Evolutionary conservation across 352 stramenopile genomes (phyloP).

Genomic region (Globisporangium ultimum): DNA sequence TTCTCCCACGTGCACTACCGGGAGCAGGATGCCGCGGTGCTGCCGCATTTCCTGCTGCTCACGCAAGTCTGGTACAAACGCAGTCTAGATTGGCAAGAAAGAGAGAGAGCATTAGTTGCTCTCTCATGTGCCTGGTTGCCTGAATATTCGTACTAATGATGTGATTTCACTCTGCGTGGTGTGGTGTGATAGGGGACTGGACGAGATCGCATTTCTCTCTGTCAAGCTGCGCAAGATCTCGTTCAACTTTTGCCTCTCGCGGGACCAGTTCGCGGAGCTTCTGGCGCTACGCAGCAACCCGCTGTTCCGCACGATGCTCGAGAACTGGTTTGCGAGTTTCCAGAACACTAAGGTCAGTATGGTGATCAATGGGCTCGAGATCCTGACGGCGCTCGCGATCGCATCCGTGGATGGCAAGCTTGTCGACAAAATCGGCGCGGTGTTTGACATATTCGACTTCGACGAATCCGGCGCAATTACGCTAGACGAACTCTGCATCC

Average conservation of each 20-base stretch:
- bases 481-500: conserved; percentile 70
- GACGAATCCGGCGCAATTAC: conserved; percentile 62
- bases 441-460: conserved; percentile 81
- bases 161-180: background rate
- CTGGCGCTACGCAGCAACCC: conserved; percentile 51
- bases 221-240: conserved; percentile 45
- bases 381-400: conserved; percentile 58
- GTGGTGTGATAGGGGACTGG: conserved; percentile 30
- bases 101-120: no score
- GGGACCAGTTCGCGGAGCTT: conserved; percentile 63
- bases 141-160: no score
- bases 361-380: conserved; percentile 66
- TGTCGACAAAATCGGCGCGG: conserved; percentile 48
- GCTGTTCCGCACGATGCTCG: conserved; percentile 52
- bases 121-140: no score
- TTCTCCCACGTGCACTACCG: conserved; percentile 79
- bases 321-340: conserved; percentile 60
- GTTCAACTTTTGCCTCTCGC: conserved; percentile 76
- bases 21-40: conserved; percentile 57
- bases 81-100: no score
- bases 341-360: conserved; percentile 63
- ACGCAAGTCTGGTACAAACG: conserved; percentile 54
- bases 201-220: conserved; percentile 60
- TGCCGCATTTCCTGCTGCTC: conserved; percentile 60
- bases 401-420: conserved; percentile 46